Conservation (phyloP, 768 basidiomycete species). For the Sporobolomyces pararoseus region DNA sequence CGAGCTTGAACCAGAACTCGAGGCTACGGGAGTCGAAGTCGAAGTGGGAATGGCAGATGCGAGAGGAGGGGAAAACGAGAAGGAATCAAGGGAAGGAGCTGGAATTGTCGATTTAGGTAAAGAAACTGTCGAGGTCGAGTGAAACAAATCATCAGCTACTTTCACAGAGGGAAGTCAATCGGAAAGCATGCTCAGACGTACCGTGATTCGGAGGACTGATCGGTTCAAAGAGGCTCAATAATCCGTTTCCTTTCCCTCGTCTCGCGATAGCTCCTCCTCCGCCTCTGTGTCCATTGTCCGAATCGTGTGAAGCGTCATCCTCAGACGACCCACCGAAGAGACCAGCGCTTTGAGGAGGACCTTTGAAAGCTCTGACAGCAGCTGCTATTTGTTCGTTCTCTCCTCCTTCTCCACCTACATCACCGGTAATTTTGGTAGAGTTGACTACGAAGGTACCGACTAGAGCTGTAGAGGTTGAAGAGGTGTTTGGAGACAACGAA, state of each 20-base stretch:
- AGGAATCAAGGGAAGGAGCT: slow-evolving; percentile 5
- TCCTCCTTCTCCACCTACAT: neutral
- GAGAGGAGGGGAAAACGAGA: slow-evolving; percentile 15
- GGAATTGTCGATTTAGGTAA: slow-evolving; percentile 10
- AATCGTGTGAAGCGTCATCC: neutral
- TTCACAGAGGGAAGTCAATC: no score
- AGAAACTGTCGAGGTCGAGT: no score
- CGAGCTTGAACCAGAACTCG: no score
- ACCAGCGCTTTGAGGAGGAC: slow-evolving; percentile 19
- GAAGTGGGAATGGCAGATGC: neutral
- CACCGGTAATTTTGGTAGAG: slow-evolving; percentile 1
- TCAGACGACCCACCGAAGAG: slow-evolving; percentile 1
- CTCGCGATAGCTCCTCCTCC: neutral
- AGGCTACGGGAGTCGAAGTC: neutral
- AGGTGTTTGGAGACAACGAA: neutral
- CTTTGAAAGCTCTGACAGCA: slow-evolving; percentile 30
- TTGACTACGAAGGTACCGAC: slow-evolving; percentile 28
- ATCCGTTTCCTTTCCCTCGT: slow-evolving; percentile 3
- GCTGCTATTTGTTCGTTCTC: slow-evolving; percentile 29
- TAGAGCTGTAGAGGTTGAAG: neutral
- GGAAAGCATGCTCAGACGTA: no score
- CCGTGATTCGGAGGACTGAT: neutral
- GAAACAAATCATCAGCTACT: no score
- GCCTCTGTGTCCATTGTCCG: neutral
- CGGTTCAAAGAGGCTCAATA: slow-evolving; percentile 35